These are phyloP conservation scores for Uromyces viciae-fabae DNA, from an alignment of 1,284 basidiomycete species.

Conservation along the genomic window DNA sequence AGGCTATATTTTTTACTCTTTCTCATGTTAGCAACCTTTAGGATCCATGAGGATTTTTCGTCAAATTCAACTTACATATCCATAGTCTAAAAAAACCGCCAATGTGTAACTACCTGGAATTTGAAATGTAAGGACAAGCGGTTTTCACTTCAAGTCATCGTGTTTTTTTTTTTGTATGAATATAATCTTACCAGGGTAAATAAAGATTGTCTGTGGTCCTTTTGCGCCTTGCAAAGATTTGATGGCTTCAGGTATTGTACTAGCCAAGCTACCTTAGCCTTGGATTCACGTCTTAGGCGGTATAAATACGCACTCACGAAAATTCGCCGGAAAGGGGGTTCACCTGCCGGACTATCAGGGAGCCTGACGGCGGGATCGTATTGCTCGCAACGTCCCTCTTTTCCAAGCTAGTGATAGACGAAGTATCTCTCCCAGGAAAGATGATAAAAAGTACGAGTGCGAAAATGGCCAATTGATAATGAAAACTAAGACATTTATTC, in stretches of 20 bases:
- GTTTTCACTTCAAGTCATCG: background rate
- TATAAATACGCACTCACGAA: background rate
- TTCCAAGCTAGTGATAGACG: background rate
- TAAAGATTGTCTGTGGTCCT: slow-evolving; percentile 16
- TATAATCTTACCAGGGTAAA: slow-evolving; percentile 16
- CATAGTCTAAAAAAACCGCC: background rate
- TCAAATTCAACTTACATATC: background rate
- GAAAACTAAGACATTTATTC: too few species aligned
- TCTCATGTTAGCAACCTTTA: background rate
- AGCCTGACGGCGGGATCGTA: background rate
- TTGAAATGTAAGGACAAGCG: background rate
- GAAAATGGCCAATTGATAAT: too few species aligned
- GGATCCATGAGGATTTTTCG: background rate
- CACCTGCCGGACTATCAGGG: slow-evolving; percentile 11
- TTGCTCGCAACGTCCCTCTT: background rate
- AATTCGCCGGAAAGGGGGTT: slow-evolving; percentile 10
- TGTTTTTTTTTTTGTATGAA: too few species aligned
- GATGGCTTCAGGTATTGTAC: slow-evolving; percentile 11
- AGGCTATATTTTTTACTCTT: background rate
- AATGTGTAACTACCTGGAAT: background rate
- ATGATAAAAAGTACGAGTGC: too few species aligned
- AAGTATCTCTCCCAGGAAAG: too few species aligned
- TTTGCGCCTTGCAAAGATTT: background rate
- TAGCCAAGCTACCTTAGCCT: background rate
- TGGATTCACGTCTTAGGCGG: background rate